Evolutionary conservation across 2,329 filamentous ascomycete species (phyloP).

Genomic region (Botrytis pseudocinerea): DNA sequence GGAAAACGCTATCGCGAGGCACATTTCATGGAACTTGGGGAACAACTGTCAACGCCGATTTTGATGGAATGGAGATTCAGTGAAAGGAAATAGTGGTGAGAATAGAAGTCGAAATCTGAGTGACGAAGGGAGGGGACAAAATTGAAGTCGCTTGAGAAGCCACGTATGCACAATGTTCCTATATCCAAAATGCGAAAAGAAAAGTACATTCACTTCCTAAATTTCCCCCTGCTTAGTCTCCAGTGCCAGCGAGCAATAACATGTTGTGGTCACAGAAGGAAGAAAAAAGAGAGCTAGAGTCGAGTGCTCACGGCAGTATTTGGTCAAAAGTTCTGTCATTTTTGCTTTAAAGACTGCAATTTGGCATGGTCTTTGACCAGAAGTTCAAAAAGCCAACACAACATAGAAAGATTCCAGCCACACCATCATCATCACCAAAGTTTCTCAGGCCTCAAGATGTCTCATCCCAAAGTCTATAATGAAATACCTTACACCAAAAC

Average conservation of each 20-base stretch:
- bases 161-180: too few relatives aligned
- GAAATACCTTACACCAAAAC: not conserved
- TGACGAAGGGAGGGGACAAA: not conserved
- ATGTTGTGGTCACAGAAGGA: too few relatives aligned
- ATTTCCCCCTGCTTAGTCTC: too few relatives aligned
- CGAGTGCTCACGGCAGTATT: not conserved
- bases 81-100: not conserved
- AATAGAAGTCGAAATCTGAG: not conserved
- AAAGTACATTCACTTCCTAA: not conserved
- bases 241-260: not conserved
- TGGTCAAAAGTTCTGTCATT: not conserved
- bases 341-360: not conserved
- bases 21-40: not conserved
- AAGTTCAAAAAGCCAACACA: not conserved
- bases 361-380: not conserved
- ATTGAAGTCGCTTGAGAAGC: not conserved
- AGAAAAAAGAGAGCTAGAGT: not conserved
- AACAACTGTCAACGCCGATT: not conserved
- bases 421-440: not conserved
- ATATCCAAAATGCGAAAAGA: not conserved
- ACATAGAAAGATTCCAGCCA: not conserved
- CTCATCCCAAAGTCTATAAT: not conserved
- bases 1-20: too few relatives aligned
- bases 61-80: not conserved
- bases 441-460: not conserved